Evolutionary conservation across 352 stramenopile genomes (phyloP).

Genomic region (Phytophthora meadii): DNA sequence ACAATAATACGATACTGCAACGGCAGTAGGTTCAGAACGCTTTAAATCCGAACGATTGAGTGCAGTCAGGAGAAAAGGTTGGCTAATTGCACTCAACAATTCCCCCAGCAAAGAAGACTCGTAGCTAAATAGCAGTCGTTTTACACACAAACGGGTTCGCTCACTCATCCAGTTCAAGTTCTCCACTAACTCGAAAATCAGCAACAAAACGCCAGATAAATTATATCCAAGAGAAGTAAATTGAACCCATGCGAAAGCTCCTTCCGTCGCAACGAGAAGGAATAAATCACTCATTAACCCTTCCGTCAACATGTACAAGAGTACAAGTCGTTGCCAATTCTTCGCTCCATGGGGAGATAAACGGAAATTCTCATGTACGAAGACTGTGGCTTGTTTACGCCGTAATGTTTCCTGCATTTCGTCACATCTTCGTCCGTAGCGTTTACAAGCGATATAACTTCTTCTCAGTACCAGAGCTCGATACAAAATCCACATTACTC

Average conservation of each 20-base stretch:
- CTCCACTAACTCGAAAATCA: slow-evolving; percentile 23
- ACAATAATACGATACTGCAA: slow-evolving; percentile 23
- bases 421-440: slow-evolving; percentile 15
- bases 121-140: slow-evolving; percentile 35
- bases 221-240: slow-evolving; percentile 41
- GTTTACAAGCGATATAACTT: slow-evolving; percentile 18
- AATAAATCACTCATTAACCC: slow-evolving; percentile 38
- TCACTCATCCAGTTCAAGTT: slow-evolving; percentile 18
- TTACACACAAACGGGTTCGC: slow-evolving; percentile 12
- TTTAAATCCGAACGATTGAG: slow-evolving; percentile 14
- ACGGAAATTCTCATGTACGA: slow-evolving; percentile 26
- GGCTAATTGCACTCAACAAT: slow-evolving; percentile 15
- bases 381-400: slow-evolving; percentile 14
- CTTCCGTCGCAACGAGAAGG: slow-evolving; percentile 31
- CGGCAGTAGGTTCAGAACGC: neutral
- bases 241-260: slow-evolving; percentile 25
- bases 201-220: slow-evolving; percentile 26
- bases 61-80: slow-evolving; percentile 1
- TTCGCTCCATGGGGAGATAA: slow-evolving; percentile 10
- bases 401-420: slow-evolving; percentile 12
- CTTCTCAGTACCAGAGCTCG: slow-evolving; percentile 14
- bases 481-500: slow-evolving; percentile 17
- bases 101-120: slow-evolving; percentile 38
- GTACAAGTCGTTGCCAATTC: slow-evolving; percentile 15
- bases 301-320: slow-evolving; percentile 34